Conservation (phyloP, 345 rosid species). For the Turnera subulata region DNA sequence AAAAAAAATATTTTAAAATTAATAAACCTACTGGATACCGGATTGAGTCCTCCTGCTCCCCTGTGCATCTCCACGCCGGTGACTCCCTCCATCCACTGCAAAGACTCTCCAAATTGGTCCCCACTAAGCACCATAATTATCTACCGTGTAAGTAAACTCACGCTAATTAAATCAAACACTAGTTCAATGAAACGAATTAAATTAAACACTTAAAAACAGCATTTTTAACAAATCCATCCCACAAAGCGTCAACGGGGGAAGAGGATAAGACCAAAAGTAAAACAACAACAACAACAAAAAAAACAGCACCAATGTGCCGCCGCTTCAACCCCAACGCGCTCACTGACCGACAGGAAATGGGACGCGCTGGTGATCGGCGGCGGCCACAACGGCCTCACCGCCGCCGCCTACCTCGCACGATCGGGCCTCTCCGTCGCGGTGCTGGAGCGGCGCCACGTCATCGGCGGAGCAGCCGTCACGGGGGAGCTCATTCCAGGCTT, state of each 20-base stretch:
- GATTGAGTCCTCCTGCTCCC: no score
- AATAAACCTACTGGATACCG: no score
- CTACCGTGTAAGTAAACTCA: no score
- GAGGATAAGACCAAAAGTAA: not conserved
- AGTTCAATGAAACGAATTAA: no score
- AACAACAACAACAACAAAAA: slow-evolving; percentile 44
- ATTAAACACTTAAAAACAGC: no score
- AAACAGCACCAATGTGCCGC: slow-evolving; percentile 29
- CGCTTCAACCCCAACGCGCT: slow-evolving; percentile 10
- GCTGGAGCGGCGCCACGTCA: slow-evolving; percentile 77
- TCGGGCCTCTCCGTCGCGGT: slow-evolving; percentile 87
- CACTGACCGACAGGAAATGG: slow-evolving; percentile 51
- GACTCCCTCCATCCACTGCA: no score
- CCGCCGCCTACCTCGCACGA: slow-evolving; percentile 85
- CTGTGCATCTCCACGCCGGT: no score
- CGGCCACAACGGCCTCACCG: slow-evolving; percentile 85
- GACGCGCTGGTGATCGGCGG: slow-evolving; percentile 83
- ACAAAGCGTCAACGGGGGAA: not conserved
- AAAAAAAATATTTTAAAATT: no score
- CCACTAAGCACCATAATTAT: no score
- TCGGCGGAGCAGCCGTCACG: slow-evolving; percentile 88
- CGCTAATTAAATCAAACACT: no score
- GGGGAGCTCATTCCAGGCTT: slow-evolving; percentile 83
- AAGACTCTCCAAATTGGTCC: no score
- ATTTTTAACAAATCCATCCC: no score